Base-by-base conservation (phyloP, 257 asterid species). In the Lavandula angustifolia region DNA sequence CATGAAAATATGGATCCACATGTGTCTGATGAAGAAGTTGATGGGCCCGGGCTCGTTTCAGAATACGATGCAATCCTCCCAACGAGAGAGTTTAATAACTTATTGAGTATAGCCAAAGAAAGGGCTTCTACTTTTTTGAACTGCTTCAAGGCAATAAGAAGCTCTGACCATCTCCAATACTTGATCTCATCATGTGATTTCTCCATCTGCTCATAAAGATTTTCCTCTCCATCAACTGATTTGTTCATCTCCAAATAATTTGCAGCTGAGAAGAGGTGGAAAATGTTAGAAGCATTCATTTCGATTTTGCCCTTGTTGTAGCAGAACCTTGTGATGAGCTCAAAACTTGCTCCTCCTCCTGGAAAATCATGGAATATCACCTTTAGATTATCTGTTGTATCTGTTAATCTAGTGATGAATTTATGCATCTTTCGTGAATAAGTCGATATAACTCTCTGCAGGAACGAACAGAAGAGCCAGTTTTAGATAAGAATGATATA, bases 311-410 rank as follows among this genome's bases (percentile, higher is more conserved):
- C 88, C 0, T 65, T 72, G 44, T 76, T 76, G 85, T 92, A 85
- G 74, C 98, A 92, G 73, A 92, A 88, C 58, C 86, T 82, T 38
- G 86, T 56, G 74, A 89, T 75, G 54, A 80, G 81, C 87, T 89
- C 96, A 60, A 92, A 92, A 66, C 78, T 77, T 16, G 81, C 79
- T n/a, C 92, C 80, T 75, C 98, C 98, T n/a, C 95, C 98, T 0
- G 98, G 98, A 16, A 91, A 88, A 57, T 81, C 89, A 16, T 86
- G 80, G 85, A 84, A 85, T 54, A 91, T 79, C 68, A 88, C 86
- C 87, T 91, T 91, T 8, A 83, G 70, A 66, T 64, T 63, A 3
- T 54, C 64, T 0, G 65, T 34, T 22, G 27, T 66, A 3, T 74
- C 80, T 69, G 79, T 81, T 6, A 88, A 69, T 75, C 79, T 83